Evolutionary conservation across 2,329 filamentous ascomycete genomes (phyloP), one percentile per base, ranked within the genome.

Genomic region (Waltergamsia citrina): DNA sequence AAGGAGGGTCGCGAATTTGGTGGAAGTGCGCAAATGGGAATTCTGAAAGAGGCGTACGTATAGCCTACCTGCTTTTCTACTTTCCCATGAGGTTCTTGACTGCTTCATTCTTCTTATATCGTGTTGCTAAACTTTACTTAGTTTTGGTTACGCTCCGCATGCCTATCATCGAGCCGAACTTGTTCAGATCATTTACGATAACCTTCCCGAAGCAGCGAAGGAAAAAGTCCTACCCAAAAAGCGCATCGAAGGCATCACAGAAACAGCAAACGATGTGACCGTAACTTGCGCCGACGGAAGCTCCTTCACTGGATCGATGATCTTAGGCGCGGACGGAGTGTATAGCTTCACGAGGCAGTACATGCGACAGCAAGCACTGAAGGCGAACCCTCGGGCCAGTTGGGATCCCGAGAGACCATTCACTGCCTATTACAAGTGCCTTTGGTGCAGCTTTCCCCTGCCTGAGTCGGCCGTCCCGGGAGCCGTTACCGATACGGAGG

Each of bases 341-440:
- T 44, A 41, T 24, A 44, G 41, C 37, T 44, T 43, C 16, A 38
- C 44, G 3, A 42, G 40, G 11, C 25, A 32, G 25, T 29, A 28
- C 12, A 37, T 37, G 47, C 52, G 58, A 16, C 35, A 41, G 4
- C 41, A 57, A 1, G 51, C 54, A 1, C 12, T 52, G 2, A 29
- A 40, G 1, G 42, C 43, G 2, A n/a, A n/a, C n/a, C n/a, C n/a
- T n/a, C n/a, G n/a, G n/a, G n/a, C n/a, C n/a, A n/a, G n/a, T n/a
- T n/a, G n/a, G n/a, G n/a, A n/a, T n/a, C n/a, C n/a, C n/a, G n/a
- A n/a, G n/a, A n/a, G n/a, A n/a, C 23, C 23, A 25, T 25, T 9
- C 23, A 25, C 23, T 9, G 9, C 23, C 9, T 9, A 9, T 25
- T 25, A 25, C n/a, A 9, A n/a, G 9, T 25, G 23, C n/a, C 23